These are phyloP conservation scores for Abrus pulchellus DNA, from an alignment of 306 rosid species.

Conservation along the genomic window DNA sequence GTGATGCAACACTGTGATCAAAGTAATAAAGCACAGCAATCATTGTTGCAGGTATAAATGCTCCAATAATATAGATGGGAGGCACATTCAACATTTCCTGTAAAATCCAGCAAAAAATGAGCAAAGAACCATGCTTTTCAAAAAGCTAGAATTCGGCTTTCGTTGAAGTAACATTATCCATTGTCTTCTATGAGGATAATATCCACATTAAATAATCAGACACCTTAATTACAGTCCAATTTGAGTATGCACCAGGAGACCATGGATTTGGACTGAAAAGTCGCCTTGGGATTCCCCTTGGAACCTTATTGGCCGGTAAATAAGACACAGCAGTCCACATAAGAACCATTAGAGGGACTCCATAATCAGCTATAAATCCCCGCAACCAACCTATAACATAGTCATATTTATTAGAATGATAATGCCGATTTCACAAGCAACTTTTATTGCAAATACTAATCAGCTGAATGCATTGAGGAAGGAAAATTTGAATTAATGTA, in stretches of 20 bases:
- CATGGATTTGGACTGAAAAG: constrained; percentile 94
- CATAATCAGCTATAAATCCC: constrained; percentile 85
- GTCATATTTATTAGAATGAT: constrained; percentile 33
- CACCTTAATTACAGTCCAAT: constrained; percentile 85
- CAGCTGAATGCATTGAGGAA: not conserved
- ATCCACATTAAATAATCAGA: constrained; percentile 33
- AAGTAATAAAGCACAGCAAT: constrained; percentile 85
- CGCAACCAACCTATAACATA: constrained; percentile 66
- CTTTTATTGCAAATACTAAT: constrained; percentile 14
- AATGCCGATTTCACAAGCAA: not conserved
- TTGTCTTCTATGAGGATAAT: not conserved
- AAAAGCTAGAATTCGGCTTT: constrained; percentile 22
- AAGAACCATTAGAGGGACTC: constrained; percentile 87
- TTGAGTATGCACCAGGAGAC: constrained; percentile 85
- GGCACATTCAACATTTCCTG: constrained; percentile 92
- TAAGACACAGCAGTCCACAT: constrained; percentile 84
- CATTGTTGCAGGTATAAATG: constrained; percentile 91
- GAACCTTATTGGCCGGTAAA: constrained; percentile 77
- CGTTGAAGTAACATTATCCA: constrained; percentile 2
- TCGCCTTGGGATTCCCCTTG: constrained; percentile 83
- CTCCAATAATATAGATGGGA: constrained; percentile 78
- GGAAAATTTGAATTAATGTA: constrained; percentile 8
- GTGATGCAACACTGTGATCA: constrained; percentile 94
- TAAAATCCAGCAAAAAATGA: constrained; percentile 47
- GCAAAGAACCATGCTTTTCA: constrained; percentile 17